These are phyloP conservation scores for Dalbergia oliveri DNA, from an alignment of 306 rosid species.

Conservation along the genomic window DNA sequence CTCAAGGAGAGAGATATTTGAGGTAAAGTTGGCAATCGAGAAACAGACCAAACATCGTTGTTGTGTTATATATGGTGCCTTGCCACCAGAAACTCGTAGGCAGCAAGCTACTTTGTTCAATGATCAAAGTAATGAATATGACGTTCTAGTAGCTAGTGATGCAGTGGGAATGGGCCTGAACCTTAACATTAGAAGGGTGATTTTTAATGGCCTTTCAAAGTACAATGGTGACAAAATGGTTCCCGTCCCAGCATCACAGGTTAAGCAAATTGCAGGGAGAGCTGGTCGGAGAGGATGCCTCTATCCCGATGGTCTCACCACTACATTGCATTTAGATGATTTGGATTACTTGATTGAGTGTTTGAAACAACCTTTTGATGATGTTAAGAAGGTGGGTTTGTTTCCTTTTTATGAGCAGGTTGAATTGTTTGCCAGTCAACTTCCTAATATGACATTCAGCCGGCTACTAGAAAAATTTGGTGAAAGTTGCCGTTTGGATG, in stretches of 20 bases:
- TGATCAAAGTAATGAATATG: slow-evolving; percentile 77
- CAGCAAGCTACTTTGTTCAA: slow-evolving; percentile 89
- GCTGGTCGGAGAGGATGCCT: slow-evolving; percentile 94
- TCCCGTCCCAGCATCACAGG: slow-evolving; percentile 89
- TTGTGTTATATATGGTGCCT: slow-evolving; percentile 91
- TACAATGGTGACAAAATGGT: slow-evolving; percentile 86
- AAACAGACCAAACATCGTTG: slow-evolving; percentile 79
- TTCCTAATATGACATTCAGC: slow-evolving; percentile 63
- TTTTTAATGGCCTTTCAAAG: slow-evolving; percentile 80
- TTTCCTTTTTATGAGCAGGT: slow-evolving; percentile 87
- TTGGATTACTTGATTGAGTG: slow-evolving; percentile 90
- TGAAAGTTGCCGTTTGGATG: slow-evolving; percentile 81
- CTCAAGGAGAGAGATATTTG: slow-evolving; percentile 96
- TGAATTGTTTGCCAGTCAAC: slow-evolving; percentile 81
- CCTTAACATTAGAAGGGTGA: slow-evolving; percentile 91
- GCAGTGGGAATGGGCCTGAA: slow-evolving; percentile 98
- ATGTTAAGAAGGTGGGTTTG: slow-evolving; percentile 75
- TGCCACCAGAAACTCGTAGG: slow-evolving; percentile 93
- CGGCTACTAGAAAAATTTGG: slow-evolving; percentile 75
- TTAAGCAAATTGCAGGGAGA: slow-evolving; percentile 97
- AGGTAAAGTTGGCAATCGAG: slow-evolving; percentile 86
- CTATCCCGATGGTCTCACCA: slow-evolving; percentile 88
- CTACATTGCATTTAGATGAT: slow-evolving; percentile 81
- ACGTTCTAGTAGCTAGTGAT: slow-evolving; percentile 94
- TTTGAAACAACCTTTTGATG: slow-evolving; percentile 86